Conservation (phyloP, 805 yeast genomes). For the Candida odintsovae region DNA sequence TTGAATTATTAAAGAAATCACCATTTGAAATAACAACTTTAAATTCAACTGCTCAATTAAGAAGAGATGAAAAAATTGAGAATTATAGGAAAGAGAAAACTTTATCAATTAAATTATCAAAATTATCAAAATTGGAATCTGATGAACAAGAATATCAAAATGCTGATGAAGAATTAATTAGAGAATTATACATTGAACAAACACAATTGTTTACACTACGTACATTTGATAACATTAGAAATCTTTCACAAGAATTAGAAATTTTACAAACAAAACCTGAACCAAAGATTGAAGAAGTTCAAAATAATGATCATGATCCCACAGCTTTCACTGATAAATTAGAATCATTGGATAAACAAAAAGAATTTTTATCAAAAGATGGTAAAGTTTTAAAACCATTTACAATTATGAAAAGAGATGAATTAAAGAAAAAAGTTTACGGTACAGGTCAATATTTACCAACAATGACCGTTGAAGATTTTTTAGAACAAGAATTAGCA, state of each 20-base stretch:
- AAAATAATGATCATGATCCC: constrained; percentile 30
- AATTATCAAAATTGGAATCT: constrained; percentile 31
- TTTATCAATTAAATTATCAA: constrained; percentile 37
- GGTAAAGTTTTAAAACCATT: constrained; percentile 86
- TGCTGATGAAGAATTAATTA: constrained; percentile 60
- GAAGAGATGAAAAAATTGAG: constrained; percentile 69
- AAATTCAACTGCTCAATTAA: constrained; percentile 33
- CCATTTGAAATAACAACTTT: constrained; percentile 29
- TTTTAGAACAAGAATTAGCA: constrained; percentile 76
- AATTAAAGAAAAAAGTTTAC: constrained; percentile 58
- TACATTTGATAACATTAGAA: constrained; percentile 52
- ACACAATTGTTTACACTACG: constrained; percentile 45
- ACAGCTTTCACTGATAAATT: constrained; percentile 59
- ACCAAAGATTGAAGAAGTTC: constrained; percentile 17
- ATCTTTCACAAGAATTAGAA: constrained; percentile 58
- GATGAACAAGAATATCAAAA: constrained; percentile 27
- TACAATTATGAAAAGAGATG: constrained; percentile 59
- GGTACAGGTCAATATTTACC: constrained; percentile 94
- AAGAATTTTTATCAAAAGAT: constrained; percentile 53
- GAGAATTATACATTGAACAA: constrained; percentile 52
- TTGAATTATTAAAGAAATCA: constrained; percentile 28
- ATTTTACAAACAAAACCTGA: constrained; percentile 46
- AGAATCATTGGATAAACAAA: constrained; percentile 36
- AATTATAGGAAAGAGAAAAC: constrained; percentile 57
- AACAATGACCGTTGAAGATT: constrained; percentile 91